These are phyloP conservation scores for Rehmannia glutinosa DNA, from an alignment of 257 asterid genomes.

Conservation along the genomic window DNA sequence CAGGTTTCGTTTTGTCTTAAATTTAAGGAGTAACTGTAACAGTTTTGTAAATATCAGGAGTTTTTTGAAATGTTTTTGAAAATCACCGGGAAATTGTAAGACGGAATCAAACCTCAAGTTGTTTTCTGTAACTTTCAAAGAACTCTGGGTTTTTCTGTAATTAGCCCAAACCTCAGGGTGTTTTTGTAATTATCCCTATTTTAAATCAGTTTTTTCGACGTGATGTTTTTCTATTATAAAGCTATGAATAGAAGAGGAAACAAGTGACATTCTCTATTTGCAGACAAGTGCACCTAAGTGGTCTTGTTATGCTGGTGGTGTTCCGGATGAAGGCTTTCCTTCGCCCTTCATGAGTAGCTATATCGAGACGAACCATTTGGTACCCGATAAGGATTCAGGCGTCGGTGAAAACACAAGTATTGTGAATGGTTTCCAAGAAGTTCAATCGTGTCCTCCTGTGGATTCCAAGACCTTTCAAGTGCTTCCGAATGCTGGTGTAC, in stretches of 20 bases:
- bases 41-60: too few relatives aligned
- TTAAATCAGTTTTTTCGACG: too few relatives aligned
- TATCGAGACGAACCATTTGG: conserved; percentile 46
- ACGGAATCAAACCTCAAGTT: too few relatives aligned
- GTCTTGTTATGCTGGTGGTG: conserved; percentile 31
- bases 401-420: conserved; percentile 31
- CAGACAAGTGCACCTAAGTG: conserved; percentile 42
- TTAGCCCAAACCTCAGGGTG: too few relatives aligned
- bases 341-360: conserved; percentile 33
- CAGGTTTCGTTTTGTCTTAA: too few relatives aligned
- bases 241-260: not conserved
- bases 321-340: conserved; percentile 44
- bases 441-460: conserved; percentile 29
- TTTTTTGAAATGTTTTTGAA: too few relatives aligned
- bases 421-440: conserved; percentile 39
- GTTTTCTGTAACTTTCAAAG: too few relatives aligned
- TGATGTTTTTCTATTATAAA: not conserved
- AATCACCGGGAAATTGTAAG: too few relatives aligned
- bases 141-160: too few relatives aligned
- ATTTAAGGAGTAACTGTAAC: too few relatives aligned
- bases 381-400: conserved; percentile 68
- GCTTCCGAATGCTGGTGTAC: conserved; percentile 35
- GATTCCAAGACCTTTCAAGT: conserved; percentile 30
- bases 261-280: conserved; percentile 22
- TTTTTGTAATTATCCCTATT: too few relatives aligned